Percentiles rank a stretch among this genome's conserved stretches.
Evolutionary conservation across 2,329 filamentous ascomycete genomes (phyloP).

Genomic region (Ceratocystis alfenasii): DNA sequence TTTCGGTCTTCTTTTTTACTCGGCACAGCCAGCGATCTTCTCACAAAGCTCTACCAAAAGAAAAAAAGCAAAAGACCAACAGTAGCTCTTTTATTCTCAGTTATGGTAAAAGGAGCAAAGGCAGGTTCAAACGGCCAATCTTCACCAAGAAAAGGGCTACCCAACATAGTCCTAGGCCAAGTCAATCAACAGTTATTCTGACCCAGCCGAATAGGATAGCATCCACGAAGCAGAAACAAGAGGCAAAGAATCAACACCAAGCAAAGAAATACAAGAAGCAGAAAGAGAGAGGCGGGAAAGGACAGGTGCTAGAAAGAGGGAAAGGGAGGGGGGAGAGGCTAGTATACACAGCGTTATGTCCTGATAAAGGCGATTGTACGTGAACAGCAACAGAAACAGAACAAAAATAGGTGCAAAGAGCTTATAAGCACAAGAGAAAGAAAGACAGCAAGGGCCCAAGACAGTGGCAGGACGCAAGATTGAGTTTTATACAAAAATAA

Average conservation of each 20-base stretch:
- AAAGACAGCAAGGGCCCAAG: not conserved
- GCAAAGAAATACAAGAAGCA: not conserved
- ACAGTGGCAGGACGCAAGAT: not conserved
- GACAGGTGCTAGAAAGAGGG: conserved; percentile 3
- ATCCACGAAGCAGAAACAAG: not conserved
- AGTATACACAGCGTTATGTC: conserved; percentile 19
- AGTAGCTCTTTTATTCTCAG: too few relatives aligned
- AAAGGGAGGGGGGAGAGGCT: not conserved
- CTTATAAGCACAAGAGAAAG: conserved; percentile 4
- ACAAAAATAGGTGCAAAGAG: conserved; percentile 7
- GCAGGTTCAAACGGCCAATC: too few relatives aligned
- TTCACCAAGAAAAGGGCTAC: too few relatives aligned
- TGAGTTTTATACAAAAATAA: conserved; percentile 5
- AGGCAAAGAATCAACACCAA: not conserved
- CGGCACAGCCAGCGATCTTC: too few relatives aligned
- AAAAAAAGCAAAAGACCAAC: too few relatives aligned
- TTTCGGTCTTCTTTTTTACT: too few relatives aligned
- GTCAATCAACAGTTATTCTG: not conserved
- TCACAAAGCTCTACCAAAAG: too few relatives aligned
- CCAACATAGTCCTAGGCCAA: too few relatives aligned
- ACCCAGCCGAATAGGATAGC: not conserved
- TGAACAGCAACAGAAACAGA: conserved; percentile 8
- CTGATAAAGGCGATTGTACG: not conserved
- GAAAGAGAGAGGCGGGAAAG: not conserved
- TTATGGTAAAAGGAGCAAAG: too few relatives aligned